Conservation (phyloP, 306 rosid genomes). For the Cucurbita argyrosperma region DNA sequence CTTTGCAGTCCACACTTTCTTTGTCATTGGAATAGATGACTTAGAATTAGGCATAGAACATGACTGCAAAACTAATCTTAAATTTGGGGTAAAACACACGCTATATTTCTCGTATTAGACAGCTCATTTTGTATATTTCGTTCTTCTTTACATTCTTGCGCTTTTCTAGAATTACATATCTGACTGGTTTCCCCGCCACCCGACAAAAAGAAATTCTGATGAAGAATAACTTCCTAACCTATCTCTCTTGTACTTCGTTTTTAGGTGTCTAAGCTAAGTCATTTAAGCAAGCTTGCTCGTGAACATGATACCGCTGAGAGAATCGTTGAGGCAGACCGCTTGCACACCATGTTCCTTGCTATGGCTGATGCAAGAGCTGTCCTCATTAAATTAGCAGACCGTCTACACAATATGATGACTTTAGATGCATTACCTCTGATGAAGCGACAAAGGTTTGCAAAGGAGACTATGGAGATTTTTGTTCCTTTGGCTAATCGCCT, state of each 20-base stretch:
- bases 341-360: slow-evolving; percentile 96
- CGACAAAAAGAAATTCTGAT: too few relatives aligned
- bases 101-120: not conserved
- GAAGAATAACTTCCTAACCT: slow-evolving; percentile 8
- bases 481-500: slow-evolving; percentile 86
- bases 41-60: not conserved
- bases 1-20: not conserved
- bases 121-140: not conserved
- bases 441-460: slow-evolving; percentile 84
- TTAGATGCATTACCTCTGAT: slow-evolving; percentile 57
- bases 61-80: not conserved
- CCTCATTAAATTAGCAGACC: slow-evolving; percentile 85
- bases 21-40: not conserved
- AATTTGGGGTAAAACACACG: not conserved
- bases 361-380: slow-evolving; percentile 99
- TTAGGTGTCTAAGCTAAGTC: slow-evolving; percentile 89
- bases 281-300: slow-evolving; percentile 90
- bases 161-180: not conserved
- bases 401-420: slow-evolving; percentile 89
- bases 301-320: slow-evolving; percentile 74
- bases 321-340: slow-evolving; percentile 76
- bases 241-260: not conserved
- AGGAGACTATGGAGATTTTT: slow-evolving; percentile 97
- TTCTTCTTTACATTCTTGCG: not conserved
- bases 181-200: not conserved